Evolutionary conservation across 163 green algal genomes (phyloP), one percentile per base, ranked within the genome.

Genomic region (Scenedesmus sp.): DNA sequence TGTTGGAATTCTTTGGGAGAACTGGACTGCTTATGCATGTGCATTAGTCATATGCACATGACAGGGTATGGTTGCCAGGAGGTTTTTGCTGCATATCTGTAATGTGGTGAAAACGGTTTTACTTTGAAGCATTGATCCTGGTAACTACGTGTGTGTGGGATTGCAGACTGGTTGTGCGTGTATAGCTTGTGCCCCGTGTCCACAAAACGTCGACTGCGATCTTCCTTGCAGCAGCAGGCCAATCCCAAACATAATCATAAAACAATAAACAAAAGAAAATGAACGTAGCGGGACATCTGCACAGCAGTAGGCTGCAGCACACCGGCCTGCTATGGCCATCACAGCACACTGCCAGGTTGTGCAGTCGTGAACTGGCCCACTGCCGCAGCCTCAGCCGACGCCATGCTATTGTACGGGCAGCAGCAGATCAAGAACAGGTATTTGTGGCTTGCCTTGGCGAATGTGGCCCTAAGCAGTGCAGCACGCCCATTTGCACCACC

Each of bases 391-490:
- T 64, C 23, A 66, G 16, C 54, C 55, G n/a, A 16, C 82, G 54
- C 82, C 16, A 34, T 12, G 23, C 59, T 2, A 64, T 15, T 86
- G 82, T 56, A 16, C 8, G 23, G 57, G 83, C 83, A 74, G 56
- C 57, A 34, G 84, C 9, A 60, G 84, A 89, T 13, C 60, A 89
- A 59, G 84, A 89, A 3, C 84, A 89, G 84, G 84, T 89, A 3
- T 66, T 9, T 77, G 46, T 15, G 70, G 70, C 70, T 79, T 13
- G 23, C 20, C 7, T 23, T 79, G 70, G 23, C 66, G 23, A 79
- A 79, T 79, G 70, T 79, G 23, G 23, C 23, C 20, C 20, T 15
- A 13, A 52, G 70, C 3, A 79, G 23, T 16, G 20, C 6, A 52
- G 70, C 23, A 5, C 52, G 70, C 70, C 15, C 0, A 23, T 52